A percentile compares a stretch with the other conserved stretches of the same genome.
Conservation (phyloP, 805 yeast species). For the Kuraishia piskuri region DNA sequence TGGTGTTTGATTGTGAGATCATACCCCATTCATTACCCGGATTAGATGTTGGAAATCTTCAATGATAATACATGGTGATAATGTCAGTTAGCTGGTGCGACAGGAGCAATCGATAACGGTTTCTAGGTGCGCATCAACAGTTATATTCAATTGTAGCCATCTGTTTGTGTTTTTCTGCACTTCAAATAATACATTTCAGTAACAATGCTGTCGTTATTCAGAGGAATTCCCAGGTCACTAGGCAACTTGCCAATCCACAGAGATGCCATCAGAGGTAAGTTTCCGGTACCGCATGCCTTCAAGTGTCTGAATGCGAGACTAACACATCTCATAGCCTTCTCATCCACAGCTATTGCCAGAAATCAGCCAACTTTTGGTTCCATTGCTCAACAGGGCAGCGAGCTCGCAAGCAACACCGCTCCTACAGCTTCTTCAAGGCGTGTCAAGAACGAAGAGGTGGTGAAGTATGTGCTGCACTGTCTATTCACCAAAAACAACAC, state of each 20-base stretch:
- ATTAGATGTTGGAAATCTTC: neutral
- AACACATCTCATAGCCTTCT: neutral
- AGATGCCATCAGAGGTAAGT: neutral
- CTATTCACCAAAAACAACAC: slow-evolving; percentile 79
- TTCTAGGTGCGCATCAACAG: too few species aligned
- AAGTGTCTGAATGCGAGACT: neutral
- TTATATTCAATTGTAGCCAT: neutral
- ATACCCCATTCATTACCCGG: neutral
- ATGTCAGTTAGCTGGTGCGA: neutral
- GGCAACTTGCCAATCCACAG: neutral
- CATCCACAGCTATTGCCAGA: neutral
- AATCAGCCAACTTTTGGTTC: slow-evolving; percentile 17
- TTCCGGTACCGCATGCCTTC: too few species aligned
- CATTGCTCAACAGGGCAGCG: slow-evolving; percentile 10
- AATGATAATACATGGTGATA: neutral
- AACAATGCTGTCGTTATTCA: neutral
- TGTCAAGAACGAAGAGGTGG: slow-evolving; percentile 19
- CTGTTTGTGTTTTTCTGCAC: neutral
- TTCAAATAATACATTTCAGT: neutral
- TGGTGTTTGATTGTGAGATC: neutral
- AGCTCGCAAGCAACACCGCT: slow-evolving; percentile 5
- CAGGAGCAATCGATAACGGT: neutral
- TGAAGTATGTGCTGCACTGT: slow-evolving; percentile 70
- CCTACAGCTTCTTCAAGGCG: slow-evolving; percentile 4
- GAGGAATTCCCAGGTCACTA: neutral